Evolutionary conservation across 352 stramenopile species (phyloP).

Genomic region (Pythium pectinolyticum): DNA sequence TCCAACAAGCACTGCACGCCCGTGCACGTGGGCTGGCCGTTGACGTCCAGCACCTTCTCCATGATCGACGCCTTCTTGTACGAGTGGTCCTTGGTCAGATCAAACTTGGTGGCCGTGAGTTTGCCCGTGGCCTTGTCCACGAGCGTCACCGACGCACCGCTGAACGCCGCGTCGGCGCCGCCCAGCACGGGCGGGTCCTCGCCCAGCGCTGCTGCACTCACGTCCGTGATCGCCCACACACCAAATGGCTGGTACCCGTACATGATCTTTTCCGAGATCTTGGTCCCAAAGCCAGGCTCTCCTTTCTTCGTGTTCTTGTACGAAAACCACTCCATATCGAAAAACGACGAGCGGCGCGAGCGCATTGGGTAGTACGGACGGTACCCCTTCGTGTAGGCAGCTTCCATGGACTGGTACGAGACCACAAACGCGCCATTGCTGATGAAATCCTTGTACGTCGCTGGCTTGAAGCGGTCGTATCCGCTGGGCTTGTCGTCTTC

Average conservation of each 20-base stretch:
- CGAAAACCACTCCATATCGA: slow-evolving; percentile 81
- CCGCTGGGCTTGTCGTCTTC: slow-evolving; percentile 30
- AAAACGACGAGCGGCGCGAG: slow-evolving; percentile 86
- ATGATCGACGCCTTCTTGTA: background rate
- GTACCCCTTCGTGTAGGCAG: slow-evolving; percentile 55
- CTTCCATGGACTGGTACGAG: slow-evolving; percentile 69
- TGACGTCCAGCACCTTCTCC: slow-evolving; percentile 3
- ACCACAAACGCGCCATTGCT: slow-evolving; percentile 35
- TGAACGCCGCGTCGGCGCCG: background rate
- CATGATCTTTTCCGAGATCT: slow-evolving; percentile 58
- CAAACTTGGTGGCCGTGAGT: background rate
- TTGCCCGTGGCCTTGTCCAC: background rate
- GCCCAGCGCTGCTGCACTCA: background rate
- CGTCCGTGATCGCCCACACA: slow-evolving; percentile 71
- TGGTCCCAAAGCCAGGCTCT: slow-evolving; percentile 46
- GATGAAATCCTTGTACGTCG: slow-evolving; percentile 53
- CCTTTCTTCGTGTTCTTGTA: slow-evolving; percentile 57
- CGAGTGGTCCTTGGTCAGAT: background rate
- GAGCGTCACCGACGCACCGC: background rate
- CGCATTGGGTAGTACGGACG: slow-evolving; percentile 88
- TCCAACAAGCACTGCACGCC: slow-evolving; percentile 38
- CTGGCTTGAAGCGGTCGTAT: slow-evolving; percentile 48
- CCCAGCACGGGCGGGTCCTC: background rate
- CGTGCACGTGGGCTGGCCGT: slow-evolving; percentile 26
- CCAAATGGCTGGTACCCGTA: slow-evolving; percentile 71